Base-by-base conservation (phyloP, 257 asterid species). In the Avicennia marina region DNA sequence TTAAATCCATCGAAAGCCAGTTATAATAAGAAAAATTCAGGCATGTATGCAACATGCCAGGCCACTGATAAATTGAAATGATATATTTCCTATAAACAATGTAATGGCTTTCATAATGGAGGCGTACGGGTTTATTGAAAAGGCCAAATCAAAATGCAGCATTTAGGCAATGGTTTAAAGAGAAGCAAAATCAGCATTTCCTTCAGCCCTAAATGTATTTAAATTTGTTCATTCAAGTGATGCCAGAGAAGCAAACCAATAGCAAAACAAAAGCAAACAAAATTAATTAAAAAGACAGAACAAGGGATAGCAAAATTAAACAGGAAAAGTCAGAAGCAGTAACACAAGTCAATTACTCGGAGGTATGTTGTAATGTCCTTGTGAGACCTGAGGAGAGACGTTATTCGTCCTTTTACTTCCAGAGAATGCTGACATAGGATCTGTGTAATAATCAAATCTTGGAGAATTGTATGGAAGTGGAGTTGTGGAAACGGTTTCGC, bases 391-490 rank as follows among this genome's bases (percentile, higher is more conserved):
- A 69, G 82, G 83, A 51, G 70, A 58, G 60, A 51, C 67, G 66
- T 63, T 72, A 65, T 58, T 66, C 66, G 66, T 58, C 75, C 76
- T 67, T 77, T 62, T 82, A 64, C 65, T 70, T 36, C 80, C 77
- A 10, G 94, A 78, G 74, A 71, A 90, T 49, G 98, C 98, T 16
- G 94, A 47, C 95, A 79, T 68, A 26, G 98, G 96, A 56, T 87
- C 89, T 0, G 98, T 87, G 58, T 90, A 87, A 58, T 58, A 90
- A 73, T 79, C 95, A 68, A 90, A 90, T 73, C 96, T 82, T 4
- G 78, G 73, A 58, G 74, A 51, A 52, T 62, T 43, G 57, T 27
- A 32, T 17, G 71, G 72, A 31, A 51, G 15, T 5, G 78, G 46
- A 71, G 71, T 1, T 2, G 67, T 36, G 50, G 74, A 54, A 17